phyloP scores from a whole-genome alignment of 139 green algal genomes.

The Pleodorina starrii region DNA sequence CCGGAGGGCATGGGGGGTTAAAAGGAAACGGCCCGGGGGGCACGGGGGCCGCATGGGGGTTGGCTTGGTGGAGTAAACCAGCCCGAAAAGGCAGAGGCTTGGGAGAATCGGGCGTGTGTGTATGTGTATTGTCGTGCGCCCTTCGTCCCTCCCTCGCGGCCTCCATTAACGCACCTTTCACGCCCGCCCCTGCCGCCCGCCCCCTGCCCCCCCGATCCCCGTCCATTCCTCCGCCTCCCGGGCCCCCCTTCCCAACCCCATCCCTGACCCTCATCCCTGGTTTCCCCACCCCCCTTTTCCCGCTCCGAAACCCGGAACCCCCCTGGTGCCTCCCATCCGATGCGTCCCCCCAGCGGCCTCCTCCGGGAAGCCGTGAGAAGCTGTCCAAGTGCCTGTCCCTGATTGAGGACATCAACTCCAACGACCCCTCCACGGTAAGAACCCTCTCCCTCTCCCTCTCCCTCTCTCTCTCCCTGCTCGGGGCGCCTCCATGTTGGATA shows the following conservation, averaged over 20 bases:
- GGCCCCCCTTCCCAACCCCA: neutral
- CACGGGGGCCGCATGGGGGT: neutral
- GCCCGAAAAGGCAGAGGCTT: neutral
- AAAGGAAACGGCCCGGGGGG: too few species aligned
- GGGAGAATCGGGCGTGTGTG: neutral
- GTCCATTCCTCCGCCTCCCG: neutral
- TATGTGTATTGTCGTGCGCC: neutral
- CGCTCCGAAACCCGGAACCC: too few species aligned
- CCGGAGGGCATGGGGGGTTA: neutral
- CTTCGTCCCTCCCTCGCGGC: neutral
- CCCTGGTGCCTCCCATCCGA: neutral
- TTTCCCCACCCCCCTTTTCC: neutral
- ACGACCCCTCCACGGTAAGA: slow-evolving; percentile 45
- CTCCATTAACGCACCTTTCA: neutral
- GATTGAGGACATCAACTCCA: slow-evolving; percentile 56
- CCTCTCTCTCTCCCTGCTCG: too few species aligned
- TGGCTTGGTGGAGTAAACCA: neutral
- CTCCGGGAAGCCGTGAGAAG: slow-evolving; percentile 30
- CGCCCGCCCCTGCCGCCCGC: too few species aligned
- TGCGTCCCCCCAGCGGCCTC: slow-evolving; percentile 8
- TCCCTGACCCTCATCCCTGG: neutral
- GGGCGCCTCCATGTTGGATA: neutral
- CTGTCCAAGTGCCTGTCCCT: slow-evolving; percentile 34
- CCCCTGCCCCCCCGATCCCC: neutral
- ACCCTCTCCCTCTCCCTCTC: too few species aligned